Evolutionary conservation across 1,139 yeast species (phyloP).

Genomic region (Yamadazyma triangularis): DNA sequence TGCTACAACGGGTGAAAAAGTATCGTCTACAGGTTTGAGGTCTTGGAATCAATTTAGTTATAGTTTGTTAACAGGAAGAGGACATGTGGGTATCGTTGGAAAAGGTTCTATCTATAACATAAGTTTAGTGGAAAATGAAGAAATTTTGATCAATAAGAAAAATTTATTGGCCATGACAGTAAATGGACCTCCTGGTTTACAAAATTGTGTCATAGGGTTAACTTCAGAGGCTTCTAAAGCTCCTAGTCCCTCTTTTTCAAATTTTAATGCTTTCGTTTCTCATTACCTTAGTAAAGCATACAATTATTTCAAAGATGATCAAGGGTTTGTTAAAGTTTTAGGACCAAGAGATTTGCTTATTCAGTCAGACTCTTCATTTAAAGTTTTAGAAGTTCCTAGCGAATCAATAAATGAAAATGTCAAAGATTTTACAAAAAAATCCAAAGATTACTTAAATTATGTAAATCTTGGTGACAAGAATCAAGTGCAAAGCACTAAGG

Average conservation of each 20-base stretch:
- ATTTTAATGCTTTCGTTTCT: background rate
- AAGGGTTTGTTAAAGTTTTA: constrained; percentile 40
- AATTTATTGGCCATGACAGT: constrained; percentile 51
- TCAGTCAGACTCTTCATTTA: constrained; percentile 30
- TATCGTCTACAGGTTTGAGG: constrained; percentile 35
- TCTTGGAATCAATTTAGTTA: constrained; percentile 36
- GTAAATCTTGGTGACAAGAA: constrained; percentile 4
- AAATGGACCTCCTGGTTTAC: constrained; percentile 45
- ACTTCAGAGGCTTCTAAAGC: no score
- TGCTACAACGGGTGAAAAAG: no score
- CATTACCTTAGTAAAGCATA: constrained; percentile 4
- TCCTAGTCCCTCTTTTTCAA: background rate
- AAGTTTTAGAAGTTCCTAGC: constrained; percentile 10
- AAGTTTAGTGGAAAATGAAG: constrained; percentile 42
- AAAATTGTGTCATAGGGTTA: constrained; percentile 31
- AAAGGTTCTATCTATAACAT: constrained; percentile 52
- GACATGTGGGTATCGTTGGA: constrained; percentile 54
- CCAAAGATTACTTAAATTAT: constrained; percentile 40
- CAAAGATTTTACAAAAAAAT: constrained; percentile 10
- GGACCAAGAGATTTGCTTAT: constrained; percentile 56
- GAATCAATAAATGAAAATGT: constrained; percentile 8
- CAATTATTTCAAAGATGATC: constrained; percentile 26
- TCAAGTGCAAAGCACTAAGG: background rate
- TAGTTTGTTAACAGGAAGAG: constrained; percentile 52
- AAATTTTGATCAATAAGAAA: constrained; percentile 41